Evolutionary conservation across 495 filamentous ascomycete genomes (phyloP), one percentile per base, ranked within the genome.

Genomic region (Aspergillus nidulans): DNA sequence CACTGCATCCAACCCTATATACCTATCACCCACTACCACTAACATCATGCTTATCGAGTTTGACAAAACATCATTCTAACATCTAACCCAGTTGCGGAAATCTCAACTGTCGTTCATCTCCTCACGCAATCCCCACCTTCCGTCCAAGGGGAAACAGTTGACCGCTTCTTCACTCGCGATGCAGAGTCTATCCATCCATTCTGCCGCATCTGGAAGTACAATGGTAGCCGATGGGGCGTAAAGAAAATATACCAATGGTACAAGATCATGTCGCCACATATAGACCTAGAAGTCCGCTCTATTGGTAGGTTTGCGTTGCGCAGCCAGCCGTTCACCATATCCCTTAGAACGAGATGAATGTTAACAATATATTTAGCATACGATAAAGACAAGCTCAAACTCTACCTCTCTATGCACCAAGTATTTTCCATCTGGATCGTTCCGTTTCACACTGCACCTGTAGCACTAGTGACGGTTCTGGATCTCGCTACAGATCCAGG

Each of bases 211-310:
- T 81, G 82, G 32, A 80, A 77, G 56, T 75, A 79, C 51, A 56
- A 75, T 10, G 78, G 77, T 25, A 70, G 87, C 12, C 77, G 89
- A 39, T 77, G 73, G 63, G 63, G 86, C 18, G 75, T 95, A 24
- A 73, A 75, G 53, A 78, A 79, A 53, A 86, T 95, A 34, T 92
- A 86, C 59, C 87, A 85, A 56, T 95, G 90, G 88, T 94, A 95
- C 69, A 90, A 90, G 64, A 85, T 92, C 59, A 75, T 95, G 64
- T 87, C 81, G 32, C 91, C 91, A 1, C 71, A 75, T n/a, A 89
- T 92, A 43, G 72, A 83, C 20, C 59, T 91, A n/a, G 64, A 80
- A 1, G 72, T 96, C 9, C 76, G 88, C 54, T 89, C 85, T 13
- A 69, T 85, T 20, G 85, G 88, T 90, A 69, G 10, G 53, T 53